Evolutionary conservation across 192 early-diverging fungal species (phyloP).

Genomic region (Rhizoclosmatium globosum): DNA sequence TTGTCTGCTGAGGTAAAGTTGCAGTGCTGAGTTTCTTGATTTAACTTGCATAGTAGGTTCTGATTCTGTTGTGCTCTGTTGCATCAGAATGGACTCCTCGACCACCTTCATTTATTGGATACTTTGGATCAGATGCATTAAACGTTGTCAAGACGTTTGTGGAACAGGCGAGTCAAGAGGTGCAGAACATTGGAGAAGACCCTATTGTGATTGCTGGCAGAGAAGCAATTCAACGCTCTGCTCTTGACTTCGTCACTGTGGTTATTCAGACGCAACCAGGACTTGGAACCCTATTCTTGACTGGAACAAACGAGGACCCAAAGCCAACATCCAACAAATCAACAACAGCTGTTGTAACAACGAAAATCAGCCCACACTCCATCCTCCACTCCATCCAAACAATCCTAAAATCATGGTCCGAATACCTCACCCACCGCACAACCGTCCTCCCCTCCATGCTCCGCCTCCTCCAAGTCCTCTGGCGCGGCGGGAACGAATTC

Average conservation of each 20-base stretch:
- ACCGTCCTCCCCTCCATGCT: conserved; percentile 44
- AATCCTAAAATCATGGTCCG: conserved; percentile 35
- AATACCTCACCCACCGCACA: conserved; percentile 21
- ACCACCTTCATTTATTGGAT: conserved; percentile 59
- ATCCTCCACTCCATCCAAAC: conserved; percentile 13
- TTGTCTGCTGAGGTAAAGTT: conserved; percentile 38
- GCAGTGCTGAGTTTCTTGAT: background rate
- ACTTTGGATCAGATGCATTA: conserved; percentile 52
- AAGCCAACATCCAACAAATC: background rate
- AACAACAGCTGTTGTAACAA: background rate
- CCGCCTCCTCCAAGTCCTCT: conserved; percentile 45
- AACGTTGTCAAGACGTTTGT: conserved; percentile 45
- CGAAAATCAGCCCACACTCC: background rate
- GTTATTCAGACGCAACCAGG: conserved; percentile 58
- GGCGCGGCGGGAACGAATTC: conserved; percentile 48
- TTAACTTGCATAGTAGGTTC: conserved; percentile 12
- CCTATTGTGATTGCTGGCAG: background rate
- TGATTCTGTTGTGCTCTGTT: conserved; percentile 55
- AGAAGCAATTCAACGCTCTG: conserved; percentile 48
- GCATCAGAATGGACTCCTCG: conserved; percentile 54
- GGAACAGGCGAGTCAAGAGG: conserved; percentile 6
- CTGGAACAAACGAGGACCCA: conserved; percentile 33
- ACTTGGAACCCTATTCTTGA: conserved; percentile 51
- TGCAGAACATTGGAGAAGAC: background rate
- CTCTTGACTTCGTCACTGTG: conserved; percentile 46